These are phyloP conservation scores for Cyclocybe aegerita DNA, from an alignment of 768 basidiomycete species.

Conservation along the genomic window DNA sequence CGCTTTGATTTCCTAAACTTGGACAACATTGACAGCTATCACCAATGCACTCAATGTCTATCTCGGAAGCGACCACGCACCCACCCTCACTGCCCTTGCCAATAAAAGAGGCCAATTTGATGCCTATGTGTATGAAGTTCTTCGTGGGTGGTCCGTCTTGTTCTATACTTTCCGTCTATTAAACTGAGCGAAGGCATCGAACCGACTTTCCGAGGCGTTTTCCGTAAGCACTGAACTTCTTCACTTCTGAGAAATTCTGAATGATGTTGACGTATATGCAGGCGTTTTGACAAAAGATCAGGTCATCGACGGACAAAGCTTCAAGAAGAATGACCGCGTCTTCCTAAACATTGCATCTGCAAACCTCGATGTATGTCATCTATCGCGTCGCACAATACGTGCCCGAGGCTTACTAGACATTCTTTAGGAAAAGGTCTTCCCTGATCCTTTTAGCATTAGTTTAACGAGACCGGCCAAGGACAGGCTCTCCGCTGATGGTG, in stretches of 20 bases:
- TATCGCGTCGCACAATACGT: not conserved
- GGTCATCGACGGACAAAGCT: constrained; percentile 35
- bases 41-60: constrained; percentile 68
- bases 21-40: constrained; percentile 40
- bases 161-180: not conserved
- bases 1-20: not conserved
- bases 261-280: constrained; percentile 14
- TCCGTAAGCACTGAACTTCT: constrained; percentile 41
- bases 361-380: constrained; percentile 49
- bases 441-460: constrained; percentile 44
- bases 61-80: constrained; percentile 48
- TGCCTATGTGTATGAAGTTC: constrained; percentile 64
- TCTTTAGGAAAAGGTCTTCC: constrained; percentile 50
- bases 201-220: constrained; percentile 70
- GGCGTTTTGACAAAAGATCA: constrained; percentile 50
- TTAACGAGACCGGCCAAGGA: constrained; percentile 43
- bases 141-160: constrained; percentile 46
- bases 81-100: constrained; percentile 34
- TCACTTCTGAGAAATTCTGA: not conserved
- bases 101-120: constrained; percentile 40
- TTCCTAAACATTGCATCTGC: constrained; percentile 65
- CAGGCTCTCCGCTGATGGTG: constrained; percentile 47
- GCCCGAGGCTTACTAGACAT: not conserved
- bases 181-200: constrained; percentile 52
- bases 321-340: constrained; percentile 51